Percentiles rank a stretch among this genome's conserved stretches.
These are phyloP conservation scores for Paxillus rubicundulus DNA, from an alignment of 768 basidiomycete species.

Conservation along the genomic window DNA sequence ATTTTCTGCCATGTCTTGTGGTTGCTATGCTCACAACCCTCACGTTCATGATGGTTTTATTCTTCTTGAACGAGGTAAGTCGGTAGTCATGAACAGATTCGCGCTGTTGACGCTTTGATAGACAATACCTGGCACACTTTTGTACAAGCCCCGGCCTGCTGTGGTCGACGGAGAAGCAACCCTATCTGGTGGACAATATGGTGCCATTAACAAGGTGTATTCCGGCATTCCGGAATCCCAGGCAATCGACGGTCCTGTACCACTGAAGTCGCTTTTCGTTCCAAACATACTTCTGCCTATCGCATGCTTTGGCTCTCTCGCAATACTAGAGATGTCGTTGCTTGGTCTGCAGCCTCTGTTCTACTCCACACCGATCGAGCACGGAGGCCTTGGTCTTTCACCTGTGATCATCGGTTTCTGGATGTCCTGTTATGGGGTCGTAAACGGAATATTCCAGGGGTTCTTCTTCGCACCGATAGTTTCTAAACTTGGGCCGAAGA, in stretches of 20 bases:
- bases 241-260: slow-evolving; percentile 29
- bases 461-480: slow-evolving; percentile 39
- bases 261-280: slow-evolving; percentile 40
- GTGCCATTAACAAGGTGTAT: background rate
- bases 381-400: slow-evolving; percentile 38
- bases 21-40: slow-evolving; percentile 50
- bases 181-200: background rate
- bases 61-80: slow-evolving; percentile 53
- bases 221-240: background rate
- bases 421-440: slow-evolving; percentile 36
- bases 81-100: too few relatives aligned
- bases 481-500: slow-evolving; percentile 35
- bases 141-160: background rate
- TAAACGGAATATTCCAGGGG: slow-evolving; percentile 38
- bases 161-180: background rate
- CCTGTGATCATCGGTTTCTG: slow-evolving; percentile 39
- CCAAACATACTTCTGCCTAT: slow-evolving; percentile 34
- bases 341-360: slow-evolving; percentile 40
- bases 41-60: slow-evolving; percentile 43
- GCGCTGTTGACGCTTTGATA: background rate
- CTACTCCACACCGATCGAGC: slow-evolving; percentile 36
- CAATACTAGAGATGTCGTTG: slow-evolving; percentile 38
- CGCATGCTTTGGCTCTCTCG: slow-evolving; percentile 32
- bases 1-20: slow-evolving; percentile 65
- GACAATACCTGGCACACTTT: background rate